Base-by-base conservation (phyloP, 805 yeast genomes). In the Candida boleticola region DNA sequence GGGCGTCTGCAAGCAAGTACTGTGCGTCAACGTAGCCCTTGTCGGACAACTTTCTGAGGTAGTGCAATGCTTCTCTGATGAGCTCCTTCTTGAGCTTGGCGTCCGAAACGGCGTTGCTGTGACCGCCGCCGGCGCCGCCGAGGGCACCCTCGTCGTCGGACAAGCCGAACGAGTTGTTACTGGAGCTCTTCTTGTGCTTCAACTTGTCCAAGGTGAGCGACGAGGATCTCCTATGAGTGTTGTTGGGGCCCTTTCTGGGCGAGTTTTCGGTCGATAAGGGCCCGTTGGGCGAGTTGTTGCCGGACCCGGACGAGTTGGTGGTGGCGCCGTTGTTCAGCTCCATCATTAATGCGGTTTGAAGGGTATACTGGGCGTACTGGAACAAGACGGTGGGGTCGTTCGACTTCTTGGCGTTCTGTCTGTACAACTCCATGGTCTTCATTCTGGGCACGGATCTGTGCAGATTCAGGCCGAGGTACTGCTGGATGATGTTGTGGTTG, bases 11-110 rank as follows among this genome's bases (percentile, higher is more conserved):
- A 23, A 93, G 66, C 21, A 90, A 71, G 57, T 92, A 93, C 61
- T 93, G 98, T 0, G 98, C 95, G 40, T 92, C 96, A 1, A 83
- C 74, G 52, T 82, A 84, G 5, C 96, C 95, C 48, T 84, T 82
- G 43, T 85, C 89, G 16, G 89, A 71, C 34, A 90, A 73, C 51
- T 79, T 79, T 51, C 79, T 82, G 49, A 90, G 71, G 50, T 85
- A 83, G 42, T 71, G 69, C 17, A 77, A 69, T 0, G 97, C 92
- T 58, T 93, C 97, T 52, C 85, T 83, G 30, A 89, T 66, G 42
- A 87, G 77, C 30, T 79, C 78, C 31, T 66, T 66, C 50, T 74
- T 77, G 55, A 76, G 63, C 42, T 50, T 50, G n/a, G 47, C 42
- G 17, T 63, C 66, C 23, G 7, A 7, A 7, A 17, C 6, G 7